phyloP scores from a whole-genome alignment of 208 protist genomes.

The Leishmania arabica region DNA sequence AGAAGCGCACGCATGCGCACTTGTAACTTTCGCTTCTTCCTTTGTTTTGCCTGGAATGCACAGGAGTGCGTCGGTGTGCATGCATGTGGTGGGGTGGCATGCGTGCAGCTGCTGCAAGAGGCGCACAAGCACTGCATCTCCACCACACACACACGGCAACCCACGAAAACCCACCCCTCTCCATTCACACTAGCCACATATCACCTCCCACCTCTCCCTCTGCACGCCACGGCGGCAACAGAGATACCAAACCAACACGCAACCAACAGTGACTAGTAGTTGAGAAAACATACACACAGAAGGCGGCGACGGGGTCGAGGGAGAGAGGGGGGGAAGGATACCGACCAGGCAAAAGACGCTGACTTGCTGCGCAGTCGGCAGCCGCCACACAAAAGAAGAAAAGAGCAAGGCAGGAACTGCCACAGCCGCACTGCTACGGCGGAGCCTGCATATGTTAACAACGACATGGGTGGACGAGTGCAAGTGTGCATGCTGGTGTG shows the following conservation, averaged over 20 bases:
- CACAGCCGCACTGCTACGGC: not conserved
- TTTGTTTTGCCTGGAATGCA: not conserved
- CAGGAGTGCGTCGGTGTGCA: not conserved
- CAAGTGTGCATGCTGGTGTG: not conserved
- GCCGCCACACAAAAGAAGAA: not conserved
- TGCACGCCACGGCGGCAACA: not conserved
- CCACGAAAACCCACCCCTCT: not conserved
- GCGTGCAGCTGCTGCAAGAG: not conserved
- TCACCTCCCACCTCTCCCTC: not conserved
- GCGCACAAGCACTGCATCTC: conserved; percentile 1
- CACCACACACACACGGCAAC: not conserved
- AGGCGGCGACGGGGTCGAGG: not conserved
- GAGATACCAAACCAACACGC: not conserved
- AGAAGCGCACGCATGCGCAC: not conserved
- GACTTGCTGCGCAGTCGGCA: too few species aligned
- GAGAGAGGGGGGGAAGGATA: not conserved
- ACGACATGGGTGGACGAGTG: not conserved
- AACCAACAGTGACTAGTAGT: not conserved
- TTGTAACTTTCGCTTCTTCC: conserved; percentile 7
- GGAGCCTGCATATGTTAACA: not conserved
- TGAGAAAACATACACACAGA: not conserved
- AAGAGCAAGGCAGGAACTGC: not conserved
- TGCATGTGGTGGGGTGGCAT: not conserved
- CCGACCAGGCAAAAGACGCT: not conserved
- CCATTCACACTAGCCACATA: not conserved